phyloP scores from a whole-genome alignment of 2,329 filamentous ascomycete species.

The Diaporthe humulicola region DNA sequence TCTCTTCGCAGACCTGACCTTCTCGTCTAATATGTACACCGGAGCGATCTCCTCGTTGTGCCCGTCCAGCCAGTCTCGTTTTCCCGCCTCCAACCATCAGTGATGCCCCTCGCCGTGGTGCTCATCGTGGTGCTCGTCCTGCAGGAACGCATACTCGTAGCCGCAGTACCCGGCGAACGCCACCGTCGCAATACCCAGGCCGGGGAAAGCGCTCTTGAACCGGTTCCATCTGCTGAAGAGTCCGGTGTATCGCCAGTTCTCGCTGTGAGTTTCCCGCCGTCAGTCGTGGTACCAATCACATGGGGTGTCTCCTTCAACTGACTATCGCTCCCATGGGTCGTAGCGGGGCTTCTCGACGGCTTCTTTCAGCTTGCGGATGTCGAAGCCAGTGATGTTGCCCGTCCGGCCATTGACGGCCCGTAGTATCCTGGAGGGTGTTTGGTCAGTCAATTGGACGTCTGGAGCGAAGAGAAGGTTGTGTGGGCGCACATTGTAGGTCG shows the following conservation, averaged over 20 bases:
- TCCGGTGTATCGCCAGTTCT: conserved; percentile 94
- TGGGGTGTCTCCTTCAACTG: conserved; percentile 50
- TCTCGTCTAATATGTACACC: conserved; percentile 36
- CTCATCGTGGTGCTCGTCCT: conserved; percentile 73
- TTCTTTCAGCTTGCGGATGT: conserved; percentile 83
- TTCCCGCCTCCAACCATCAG: conserved; percentile 50
- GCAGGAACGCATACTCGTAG: conserved; percentile 89
- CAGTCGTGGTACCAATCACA: conserved; percentile 1
- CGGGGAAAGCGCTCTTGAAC: conserved; percentile 88
- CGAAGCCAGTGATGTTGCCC: conserved; percentile 92
- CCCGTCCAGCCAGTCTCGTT: background rate
- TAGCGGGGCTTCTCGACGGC: conserved; percentile 74
- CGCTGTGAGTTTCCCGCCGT: conserved; percentile 67
- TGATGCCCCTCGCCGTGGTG: conserved; percentile 70
- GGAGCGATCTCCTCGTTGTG: background rate
- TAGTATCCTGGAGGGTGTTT: conserved; percentile 61
- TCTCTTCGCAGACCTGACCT: conserved; percentile 4
- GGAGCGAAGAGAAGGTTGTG: background rate
- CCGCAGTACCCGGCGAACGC: conserved; percentile 91
- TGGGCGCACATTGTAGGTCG: conserved; percentile 54
- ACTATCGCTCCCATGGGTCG: conserved; percentile 77
- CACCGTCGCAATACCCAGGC: conserved; percentile 91
- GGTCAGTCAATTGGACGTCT: conserved; percentile 22
- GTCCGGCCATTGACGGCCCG: conserved; percentile 65
- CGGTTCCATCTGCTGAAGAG: conserved; percentile 90